Evolutionary conservation across 164 flowering plant species (phyloP).

Genomic region (Warburgia ugandensis): DNA sequence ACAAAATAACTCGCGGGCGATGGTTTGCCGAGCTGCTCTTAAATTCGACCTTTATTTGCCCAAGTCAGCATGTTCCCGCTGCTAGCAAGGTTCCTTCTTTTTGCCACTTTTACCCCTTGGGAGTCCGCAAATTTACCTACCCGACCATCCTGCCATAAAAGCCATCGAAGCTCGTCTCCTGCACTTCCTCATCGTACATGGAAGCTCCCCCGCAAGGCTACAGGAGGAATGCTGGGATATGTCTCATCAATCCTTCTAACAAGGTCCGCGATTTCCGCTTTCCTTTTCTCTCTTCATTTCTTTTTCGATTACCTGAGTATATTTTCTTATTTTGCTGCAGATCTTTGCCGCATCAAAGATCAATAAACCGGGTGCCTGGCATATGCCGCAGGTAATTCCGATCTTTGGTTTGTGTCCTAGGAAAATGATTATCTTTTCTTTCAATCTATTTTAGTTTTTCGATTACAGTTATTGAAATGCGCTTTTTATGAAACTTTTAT

Average conservation of each 20-base stretch:
- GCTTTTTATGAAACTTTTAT: no score
- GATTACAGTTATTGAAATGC: not conserved
- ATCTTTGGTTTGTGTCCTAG: not conserved
- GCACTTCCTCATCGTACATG: conserved; percentile 44
- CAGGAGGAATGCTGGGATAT: conserved; percentile 80
- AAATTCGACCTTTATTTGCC: no score
- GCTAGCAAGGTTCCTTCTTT: no score
- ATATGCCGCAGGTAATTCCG: conserved; percentile 90
- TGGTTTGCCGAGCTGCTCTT: no score
- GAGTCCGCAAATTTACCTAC: no score
- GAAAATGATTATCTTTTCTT: not conserved
- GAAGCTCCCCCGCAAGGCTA: conserved; percentile 84
- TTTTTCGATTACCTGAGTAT: not conserved
- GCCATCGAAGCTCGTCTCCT: conserved; percentile 6
- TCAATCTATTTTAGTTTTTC: not conserved
- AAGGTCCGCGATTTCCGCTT: conserved; percentile 31
- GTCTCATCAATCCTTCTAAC: conserved; percentile 62
- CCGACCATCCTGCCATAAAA: conserved; percentile 6
- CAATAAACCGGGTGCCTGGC: conserved; percentile 68
- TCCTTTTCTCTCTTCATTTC: no score
- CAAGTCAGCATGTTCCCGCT: no score
- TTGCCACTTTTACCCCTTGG: no score
- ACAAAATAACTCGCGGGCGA: no score
- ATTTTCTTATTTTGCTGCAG: conserved; percentile 18
- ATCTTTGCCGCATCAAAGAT: conserved; percentile 77